Evolutionary conservation across 495 filamentous ascomycete species (phyloP), one percentile per base, ranked within the genome.

Genomic region (Aspergillus affinis): DNA sequence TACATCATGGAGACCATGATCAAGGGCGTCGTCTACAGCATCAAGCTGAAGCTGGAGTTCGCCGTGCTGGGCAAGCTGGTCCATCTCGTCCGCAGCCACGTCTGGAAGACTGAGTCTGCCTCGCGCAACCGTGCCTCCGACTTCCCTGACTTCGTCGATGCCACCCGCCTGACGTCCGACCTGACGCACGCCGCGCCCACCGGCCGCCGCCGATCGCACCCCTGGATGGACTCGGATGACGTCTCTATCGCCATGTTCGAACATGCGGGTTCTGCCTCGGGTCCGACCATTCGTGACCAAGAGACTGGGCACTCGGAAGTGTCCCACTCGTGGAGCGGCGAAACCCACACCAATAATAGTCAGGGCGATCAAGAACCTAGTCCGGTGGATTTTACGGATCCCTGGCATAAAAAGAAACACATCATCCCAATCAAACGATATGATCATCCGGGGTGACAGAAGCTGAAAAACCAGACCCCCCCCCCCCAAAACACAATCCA

Each of bases 31-130:
- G 72, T 87, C 32, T 88, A 88, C 73, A 82, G 80, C 71, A 75
- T 88, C 70, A 88, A 88, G 68, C 73, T 88, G 29, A 87, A 88
- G 66, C 74, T 88, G 26, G 86, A 88, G 63, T 88, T 87, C 67
- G 81, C 82, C 50, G 82, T 87, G 41, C 78, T 88, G 7, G 78
- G 78, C 32, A 78, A 81, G 64, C 67, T 81, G 12, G 72, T 81
- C 57, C 70, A 70, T 44, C 63, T 79, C 46, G 76, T 81, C 51
- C 68, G 70, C 48, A 68, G 69, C 49, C 74, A 74, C 46, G 64
- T 71, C 55, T 78, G 75, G 76, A 78, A 78, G 61, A 61, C 74
- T 18, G 74, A 75, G 12, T 70, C 67, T 12, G 49, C 51, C 2
- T 4, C 26, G 20, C 66, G 57, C 10, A 53, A 56, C 57, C 46